Percentiles rank a stretch among this genome's conserved stretches.
Evolutionary conservation across 2,329 filamentous ascomycete genomes (phyloP).

Genomic region (Orbilia quercus): DNA sequence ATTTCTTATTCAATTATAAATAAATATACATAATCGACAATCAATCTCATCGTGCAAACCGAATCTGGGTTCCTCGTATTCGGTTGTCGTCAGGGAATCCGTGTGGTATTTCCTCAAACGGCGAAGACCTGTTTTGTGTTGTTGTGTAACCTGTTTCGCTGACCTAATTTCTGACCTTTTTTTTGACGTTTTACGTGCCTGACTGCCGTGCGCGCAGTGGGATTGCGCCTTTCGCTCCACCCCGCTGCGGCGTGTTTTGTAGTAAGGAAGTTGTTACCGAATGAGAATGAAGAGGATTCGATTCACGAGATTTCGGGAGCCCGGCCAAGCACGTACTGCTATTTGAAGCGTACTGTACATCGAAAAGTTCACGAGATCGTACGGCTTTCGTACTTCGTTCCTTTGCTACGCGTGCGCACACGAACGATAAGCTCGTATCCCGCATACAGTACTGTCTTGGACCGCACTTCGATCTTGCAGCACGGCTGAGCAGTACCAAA

Average conservation of each 20-base stretch:
- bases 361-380: too few relatives aligned
- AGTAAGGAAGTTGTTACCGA: background rate
- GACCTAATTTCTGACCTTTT: background rate
- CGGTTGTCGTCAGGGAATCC: conserved; percentile 6
- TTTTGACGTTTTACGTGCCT: background rate
- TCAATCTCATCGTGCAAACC: background rate
- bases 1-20: background rate
- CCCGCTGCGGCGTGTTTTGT: background rate
- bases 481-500: conserved; percentile 6
- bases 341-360: too few relatives aligned
- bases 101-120: conserved; percentile 44
- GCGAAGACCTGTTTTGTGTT: conserved; percentile 22
- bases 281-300: too few relatives aligned
- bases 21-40: background rate
- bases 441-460: background rate
- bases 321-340: too few relatives aligned
- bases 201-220: background rate
- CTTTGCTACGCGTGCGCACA: too few relatives aligned
- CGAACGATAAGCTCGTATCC: too few relatives aligned
- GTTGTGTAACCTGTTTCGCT: conserved; percentile 2
- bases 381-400: too few relatives aligned
- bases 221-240: conserved; percentile 15
- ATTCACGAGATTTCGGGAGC: too few relatives aligned
- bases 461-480: conserved; percentile 2
- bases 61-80: conserved; percentile 8